Conservation (phyloP, 2,329 filamentous ascomycete species). For the Lizonia empirigonia region DNA sequence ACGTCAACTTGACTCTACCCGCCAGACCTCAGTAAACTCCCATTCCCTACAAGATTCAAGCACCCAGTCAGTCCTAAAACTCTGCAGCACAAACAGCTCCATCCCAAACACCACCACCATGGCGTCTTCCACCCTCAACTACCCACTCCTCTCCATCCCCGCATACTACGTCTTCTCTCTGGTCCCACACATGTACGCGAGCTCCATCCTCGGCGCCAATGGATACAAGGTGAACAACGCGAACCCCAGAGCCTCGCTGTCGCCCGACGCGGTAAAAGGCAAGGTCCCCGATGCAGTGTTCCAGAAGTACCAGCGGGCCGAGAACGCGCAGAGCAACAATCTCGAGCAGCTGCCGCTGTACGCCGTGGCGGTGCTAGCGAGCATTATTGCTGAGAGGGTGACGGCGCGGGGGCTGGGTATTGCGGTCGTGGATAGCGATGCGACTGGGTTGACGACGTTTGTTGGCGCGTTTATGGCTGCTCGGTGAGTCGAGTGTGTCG, state of each 20-base stretch:
- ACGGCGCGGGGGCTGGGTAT: slow-evolving; percentile 22
- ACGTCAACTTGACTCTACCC: background rate
- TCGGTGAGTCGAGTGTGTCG: background rate
- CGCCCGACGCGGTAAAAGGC: slow-evolving; percentile 28
- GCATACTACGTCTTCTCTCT: slow-evolving; percentile 36
- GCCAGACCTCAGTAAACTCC: background rate
- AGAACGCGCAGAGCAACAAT: slow-evolving; percentile 34
- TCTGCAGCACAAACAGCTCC: too few relatives aligned
- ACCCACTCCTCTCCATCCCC: slow-evolving; percentile 35
- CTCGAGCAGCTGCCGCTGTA: slow-evolving; percentile 35
- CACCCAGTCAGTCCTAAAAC: too few relatives aligned
- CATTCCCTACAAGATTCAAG: too few relatives aligned
- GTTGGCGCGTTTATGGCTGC: slow-evolving; percentile 26
- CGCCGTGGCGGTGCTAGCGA: slow-evolving; percentile 30
- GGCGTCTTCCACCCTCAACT: slow-evolving; percentile 29
- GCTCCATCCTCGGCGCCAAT: slow-evolving; percentile 15
- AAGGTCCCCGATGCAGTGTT: slow-evolving; percentile 36
- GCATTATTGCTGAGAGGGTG: slow-evolving; percentile 31
- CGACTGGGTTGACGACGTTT: slow-evolving; percentile 29
- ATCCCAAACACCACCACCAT: slow-evolving; percentile 6
- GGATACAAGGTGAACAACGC: slow-evolving; percentile 36
- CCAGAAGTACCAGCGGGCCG: slow-evolving; percentile 35
- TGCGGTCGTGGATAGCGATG: slow-evolving; percentile 19
- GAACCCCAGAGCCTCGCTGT: slow-evolving; percentile 32
- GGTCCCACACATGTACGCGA: slow-evolving; percentile 29